Conservation (phyloP, 352 stramenopile genomes). For the Phytophthora rubi region DNA sequence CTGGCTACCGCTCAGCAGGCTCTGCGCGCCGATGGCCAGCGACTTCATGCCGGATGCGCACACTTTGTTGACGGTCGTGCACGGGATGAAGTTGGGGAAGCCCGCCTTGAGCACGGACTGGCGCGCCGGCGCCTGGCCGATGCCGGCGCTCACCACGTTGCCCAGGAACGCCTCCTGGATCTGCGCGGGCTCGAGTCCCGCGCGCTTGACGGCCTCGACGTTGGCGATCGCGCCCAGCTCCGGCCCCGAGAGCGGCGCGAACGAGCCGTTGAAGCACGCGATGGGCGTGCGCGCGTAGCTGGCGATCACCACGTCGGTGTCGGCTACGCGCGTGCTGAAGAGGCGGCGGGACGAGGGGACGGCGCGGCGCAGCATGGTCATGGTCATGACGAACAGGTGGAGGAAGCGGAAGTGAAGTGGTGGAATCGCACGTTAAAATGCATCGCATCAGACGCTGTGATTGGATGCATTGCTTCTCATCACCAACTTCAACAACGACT, state of each 20-base stretch:
- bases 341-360: constrained; percentile 46
- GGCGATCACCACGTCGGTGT: constrained; percentile 93
- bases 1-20: constrained; percentile 86
- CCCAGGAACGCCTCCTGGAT: constrained; percentile 98
- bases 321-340: constrained; percentile 73
- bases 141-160: constrained; percentile 96
- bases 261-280: constrained; percentile 93
- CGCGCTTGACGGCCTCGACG: constrained; percentile 75
- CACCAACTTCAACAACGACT: constrained; percentile 16
- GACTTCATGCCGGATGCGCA: constrained; percentile 96
- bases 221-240: constrained; percentile 96
- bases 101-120: constrained; percentile 94
- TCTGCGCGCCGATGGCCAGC: constrained; percentile 85
- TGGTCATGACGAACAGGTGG: not conserved
- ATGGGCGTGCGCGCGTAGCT: constrained; percentile 97
- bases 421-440: not conserved
- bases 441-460: constrained; percentile 29
- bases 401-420: constrained; percentile 15
- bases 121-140: constrained; percentile 96
- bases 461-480: constrained; percentile 33
- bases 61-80: constrained; percentile 99
- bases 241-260: constrained; percentile 88
- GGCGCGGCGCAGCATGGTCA: constrained; percentile 18
- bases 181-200: constrained; percentile 63
- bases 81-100: constrained; percentile 92